phyloP scores from a whole-genome alignment of 768 basidiomycete species.

The Pisolithus albus region DNA sequence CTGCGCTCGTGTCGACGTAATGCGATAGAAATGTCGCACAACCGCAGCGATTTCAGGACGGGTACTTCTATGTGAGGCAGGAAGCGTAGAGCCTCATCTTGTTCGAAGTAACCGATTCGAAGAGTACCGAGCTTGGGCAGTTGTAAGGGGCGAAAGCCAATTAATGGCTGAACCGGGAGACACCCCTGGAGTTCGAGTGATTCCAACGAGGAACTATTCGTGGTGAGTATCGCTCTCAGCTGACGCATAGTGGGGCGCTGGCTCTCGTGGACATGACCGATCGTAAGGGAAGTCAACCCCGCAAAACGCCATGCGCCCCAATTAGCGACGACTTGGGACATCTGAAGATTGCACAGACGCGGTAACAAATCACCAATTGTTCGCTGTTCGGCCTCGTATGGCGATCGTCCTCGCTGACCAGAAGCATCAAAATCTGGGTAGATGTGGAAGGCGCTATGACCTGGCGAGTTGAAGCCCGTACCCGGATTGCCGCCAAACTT shows the following conservation, averaged over 20 bases:
- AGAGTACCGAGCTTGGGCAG: constrained; percentile 5
- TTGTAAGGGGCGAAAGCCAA: background rate
- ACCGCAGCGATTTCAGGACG: constrained; percentile 1
- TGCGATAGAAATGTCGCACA: background rate
- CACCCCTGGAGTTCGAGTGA: constrained; percentile 2
- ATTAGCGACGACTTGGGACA: background rate
- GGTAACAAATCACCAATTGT: background rate
- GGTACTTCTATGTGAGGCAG: background rate
- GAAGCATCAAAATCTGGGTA: background rate
- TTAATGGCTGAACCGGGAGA: background rate
- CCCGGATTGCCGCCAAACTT: background rate
- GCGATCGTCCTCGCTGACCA: background rate
- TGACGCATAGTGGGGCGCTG: background rate
- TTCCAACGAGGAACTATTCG: constrained; percentile 3
- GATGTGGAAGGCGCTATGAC: background rate
- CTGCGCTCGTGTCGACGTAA: background rate
- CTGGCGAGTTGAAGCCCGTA: background rate
- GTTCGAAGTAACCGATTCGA: constrained; percentile 1
- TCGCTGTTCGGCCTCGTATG: background rate
- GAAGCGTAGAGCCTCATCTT: constrained; percentile 2
- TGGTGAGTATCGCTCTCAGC: background rate
- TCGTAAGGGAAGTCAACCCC: constrained; percentile 4
- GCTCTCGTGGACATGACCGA: background rate
- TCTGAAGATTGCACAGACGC: background rate
- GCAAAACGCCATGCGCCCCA: constrained; percentile 6